Evolutionary conservation across 352 stramenopile genomes (phyloP), one percentile per base, ranked within the genome.

Genomic region (Globisporangium paroecandrum): DNA sequence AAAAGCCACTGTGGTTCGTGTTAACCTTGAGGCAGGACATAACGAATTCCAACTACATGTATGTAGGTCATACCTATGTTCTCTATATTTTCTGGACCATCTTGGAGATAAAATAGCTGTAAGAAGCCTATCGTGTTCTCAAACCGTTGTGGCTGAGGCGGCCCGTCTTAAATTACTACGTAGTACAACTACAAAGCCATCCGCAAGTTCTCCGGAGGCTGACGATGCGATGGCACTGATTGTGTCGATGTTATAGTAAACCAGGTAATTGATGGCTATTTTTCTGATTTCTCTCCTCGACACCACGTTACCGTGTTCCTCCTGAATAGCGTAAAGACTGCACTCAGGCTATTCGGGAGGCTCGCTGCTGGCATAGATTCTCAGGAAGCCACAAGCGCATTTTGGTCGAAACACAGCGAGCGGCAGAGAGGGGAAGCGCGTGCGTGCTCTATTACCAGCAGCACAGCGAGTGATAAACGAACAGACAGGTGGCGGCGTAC

Each of bases 381-480:
- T 49, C 41, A 49, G 15, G 41, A 49, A 49, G 41, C 41, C 41
- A 9, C 41, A 49, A 49, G 41, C 7, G 41, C 41, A 22, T 49
- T 47, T n/a, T n/a, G 41, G 18, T 22, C 41, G 41, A 46, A 46
- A 46, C 38, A 20, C 38, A 46, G 18, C 4, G 12, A 54, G 46
- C 47, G 47, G 47, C 47, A 55, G 47, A 51, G 43, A 55, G 47
- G 47, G 47, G 47, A 55, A 55, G 46, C 15, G 20, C 43, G 43
- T 8, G 4, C 13, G 4, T 22, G 15, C 9, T 49, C 41, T 13
- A 47, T 47, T 47, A 18, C 36, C 15, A 20, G 15, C 41, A 49
- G 41, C 41, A 4, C 29, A 49, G 41, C 41, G 41, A 20, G 41
- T 9, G 41, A 49, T 9, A 20, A 49, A 13, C 41, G 41, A 18